Base-by-base conservation (phyloP, 2,329 filamentous ascomycete genomes). In the Trichoderma polysporum region DNA sequence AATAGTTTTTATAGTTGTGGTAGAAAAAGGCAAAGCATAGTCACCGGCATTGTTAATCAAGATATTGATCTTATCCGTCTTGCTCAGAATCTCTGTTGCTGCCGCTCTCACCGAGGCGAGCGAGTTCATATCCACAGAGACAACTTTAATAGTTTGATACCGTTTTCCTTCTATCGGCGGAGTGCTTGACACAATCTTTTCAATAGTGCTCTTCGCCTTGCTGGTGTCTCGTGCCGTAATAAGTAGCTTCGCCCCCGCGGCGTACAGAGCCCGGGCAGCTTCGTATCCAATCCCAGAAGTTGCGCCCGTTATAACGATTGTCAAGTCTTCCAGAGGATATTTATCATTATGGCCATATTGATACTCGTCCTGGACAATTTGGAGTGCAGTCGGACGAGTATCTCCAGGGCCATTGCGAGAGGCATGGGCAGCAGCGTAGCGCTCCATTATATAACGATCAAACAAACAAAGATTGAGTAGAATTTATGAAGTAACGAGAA, bases 371-470 rank as follows among this genome's bases (percentile, higher is more conserved):
- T 41, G 19, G 37, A 47, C 37, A 31, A 47, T 59, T n/a, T 59
- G 56, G 25, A 47, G 56, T 5, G 56, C 56, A 15, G 56, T 59
- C 8, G 56, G 56, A 10, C 37, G 56, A 45, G 37, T 25, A 12
- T 59, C 56, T 31, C 56, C 56, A 13, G 56, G 56, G 56, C 56
- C 56, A 10, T 59, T 59, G 56, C 56, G 56, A 22, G 56, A 22
- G 27, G 56, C 56, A 45, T 59, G 25, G 17, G 37, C 56, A 6
- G 37, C 37, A 10, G 37, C 56, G 56, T 59, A 59, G 5, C 56
- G 56, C 1, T 59, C 56, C 56, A 59, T 59, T 31, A n/a, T n/a
- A n/a, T n/a, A n/a, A n/a, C n/a, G n/a, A n/a, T n/a, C n/a, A n/a
- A n/a, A n/a, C n/a, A n/a, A n/a, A n/a, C n/a, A n/a, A n/a, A n/a